Base-by-base conservation (phyloP, 345 rosid genomes). In the Eutrema heterophyllum region DNA sequence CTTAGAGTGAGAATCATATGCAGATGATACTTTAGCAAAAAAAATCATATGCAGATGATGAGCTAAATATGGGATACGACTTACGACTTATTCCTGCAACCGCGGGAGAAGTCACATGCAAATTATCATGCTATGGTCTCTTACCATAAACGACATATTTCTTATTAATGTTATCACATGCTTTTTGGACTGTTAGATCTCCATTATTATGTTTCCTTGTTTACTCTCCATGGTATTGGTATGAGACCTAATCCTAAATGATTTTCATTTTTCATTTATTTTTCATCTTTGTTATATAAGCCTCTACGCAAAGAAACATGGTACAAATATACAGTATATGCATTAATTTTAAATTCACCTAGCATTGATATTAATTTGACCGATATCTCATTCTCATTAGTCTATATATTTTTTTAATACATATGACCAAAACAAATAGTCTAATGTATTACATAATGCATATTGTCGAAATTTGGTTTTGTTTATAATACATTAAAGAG, bases 21-120 rank as follows among this genome's bases (percentile, higher is more conserved):
- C 21, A 48, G 15, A 36, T n/a, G n/a, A n/a, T n/a, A n/a, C n/a
- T n/a, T n/a, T n/a, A n/a, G n/a, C n/a, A n/a, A n/a, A n/a, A n/a
- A n/a, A n/a, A 45, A 57, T 46, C 32, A 38, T 15, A 49, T 15
- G 75, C 21, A 48, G 15, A 36, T n/a, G n/a, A n/a, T 59, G 40
- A 59, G 21, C 49, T 49, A 11, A 38, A 27, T 39, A 38, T 60
- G 38, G 36, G 15, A 50, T 60, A 46, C 26, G 66, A 69, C 64
- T 21, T 18, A 8, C 54, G 45, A 58, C 48, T 58, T 46, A 30
- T 26, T 40, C 26, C 35, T 6, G 45, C 44, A 52, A 33, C 63
- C 13, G 54, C 69, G 70, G 76, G 63, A 63, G 56, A 70, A 33
- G 27, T 36, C 70, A 64, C 76, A 64, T 72, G 70, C 64, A 72